Evolutionary conservation across 2,329 filamentous ascomycete species (phyloP).

Genomic region (Cladosporium sphaerospermum): DNA sequence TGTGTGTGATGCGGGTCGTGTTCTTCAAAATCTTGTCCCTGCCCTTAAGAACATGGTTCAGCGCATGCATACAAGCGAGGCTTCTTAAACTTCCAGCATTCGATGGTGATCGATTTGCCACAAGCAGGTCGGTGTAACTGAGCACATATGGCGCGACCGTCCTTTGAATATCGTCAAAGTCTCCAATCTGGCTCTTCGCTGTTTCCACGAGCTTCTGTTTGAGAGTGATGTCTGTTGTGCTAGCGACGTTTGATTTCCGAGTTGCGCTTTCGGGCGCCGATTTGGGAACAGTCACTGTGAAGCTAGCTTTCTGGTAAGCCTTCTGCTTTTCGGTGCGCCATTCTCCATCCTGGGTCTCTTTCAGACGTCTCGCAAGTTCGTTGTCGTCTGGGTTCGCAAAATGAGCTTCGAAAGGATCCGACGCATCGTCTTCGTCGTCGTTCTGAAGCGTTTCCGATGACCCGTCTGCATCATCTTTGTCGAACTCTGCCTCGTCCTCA

Average conservation of each 20-base stretch:
- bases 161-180: conserved; percentile 58
- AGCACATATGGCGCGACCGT: conserved; percentile 67
- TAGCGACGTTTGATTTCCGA: conserved; percentile 12
- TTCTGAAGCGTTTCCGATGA: conserved; percentile 43
- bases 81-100: conserved; percentile 66
- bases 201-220: conserved; percentile 63
- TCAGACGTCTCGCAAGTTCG: conserved; percentile 47
- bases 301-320: conserved; percentile 11
- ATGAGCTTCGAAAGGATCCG: conserved; percentile 61
- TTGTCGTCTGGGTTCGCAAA: conserved; percentile 64
- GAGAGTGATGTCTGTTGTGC: conserved; percentile 47
- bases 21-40: conserved; percentile 89
- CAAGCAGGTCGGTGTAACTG: conserved; percentile 74
- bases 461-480: conserved; percentile 41
- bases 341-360: conserved; percentile 41
- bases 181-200: conserved; percentile 48
- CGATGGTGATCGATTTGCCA: conserved; percentile 61
- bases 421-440: conserved; percentile 32
- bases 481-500: conserved; percentile 39
- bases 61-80: conserved; percentile 70
- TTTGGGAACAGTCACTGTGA: conserved; percentile 18
- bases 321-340: conserved; percentile 36
- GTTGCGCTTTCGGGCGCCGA: conserved; percentile 7
- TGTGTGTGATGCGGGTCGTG: conserved; percentile 68
- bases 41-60: conserved; percentile 93